Conservation (phyloP, 1,284 basidiomycete genomes). For the Boletus austroedulis region DNA sequence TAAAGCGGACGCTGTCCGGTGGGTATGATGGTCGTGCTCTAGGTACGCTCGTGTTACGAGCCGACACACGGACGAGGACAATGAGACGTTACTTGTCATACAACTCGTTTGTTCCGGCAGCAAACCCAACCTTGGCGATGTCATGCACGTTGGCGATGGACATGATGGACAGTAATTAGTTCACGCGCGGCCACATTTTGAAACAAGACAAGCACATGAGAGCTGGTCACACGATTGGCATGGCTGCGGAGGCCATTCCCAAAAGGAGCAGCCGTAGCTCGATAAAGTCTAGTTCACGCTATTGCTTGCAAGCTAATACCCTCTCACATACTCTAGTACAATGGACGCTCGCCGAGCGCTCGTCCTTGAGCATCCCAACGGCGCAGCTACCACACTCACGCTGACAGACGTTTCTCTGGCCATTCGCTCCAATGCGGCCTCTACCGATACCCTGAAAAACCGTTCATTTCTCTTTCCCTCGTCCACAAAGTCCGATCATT, state of each 20-base stretch:
- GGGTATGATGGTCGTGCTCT: constrained; percentile 73
- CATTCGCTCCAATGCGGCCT: constrained; percentile 1
- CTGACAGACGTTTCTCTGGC: constrained; percentile 21
- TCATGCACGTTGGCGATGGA: constrained; percentile 44
- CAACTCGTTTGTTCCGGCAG: constrained; percentile 66
- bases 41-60: background rate
- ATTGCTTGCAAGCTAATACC: constrained; percentile 3
- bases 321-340: background rate
- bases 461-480: constrained; percentile 12
- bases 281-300: background rate
- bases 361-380: constrained; percentile 15
- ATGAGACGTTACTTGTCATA: constrained; percentile 46
- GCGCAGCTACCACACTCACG: constrained; percentile 14
- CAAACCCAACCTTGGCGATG: constrained; percentile 66
- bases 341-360: constrained; percentile 25
- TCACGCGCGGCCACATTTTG: background rate
- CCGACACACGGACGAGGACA: background rate
- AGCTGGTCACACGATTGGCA: background rate
- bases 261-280: background rate
- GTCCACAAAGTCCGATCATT: constrained; percentile 1
- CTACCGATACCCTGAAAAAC: background rate
- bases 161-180: constrained; percentile 16
- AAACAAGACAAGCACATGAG: background rate
- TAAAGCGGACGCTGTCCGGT: constrained; percentile 50
- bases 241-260: background rate